Base-by-base conservation (phyloP, 352 stramenopile species). In the Phytophthora macrochlamydospora region DNA sequence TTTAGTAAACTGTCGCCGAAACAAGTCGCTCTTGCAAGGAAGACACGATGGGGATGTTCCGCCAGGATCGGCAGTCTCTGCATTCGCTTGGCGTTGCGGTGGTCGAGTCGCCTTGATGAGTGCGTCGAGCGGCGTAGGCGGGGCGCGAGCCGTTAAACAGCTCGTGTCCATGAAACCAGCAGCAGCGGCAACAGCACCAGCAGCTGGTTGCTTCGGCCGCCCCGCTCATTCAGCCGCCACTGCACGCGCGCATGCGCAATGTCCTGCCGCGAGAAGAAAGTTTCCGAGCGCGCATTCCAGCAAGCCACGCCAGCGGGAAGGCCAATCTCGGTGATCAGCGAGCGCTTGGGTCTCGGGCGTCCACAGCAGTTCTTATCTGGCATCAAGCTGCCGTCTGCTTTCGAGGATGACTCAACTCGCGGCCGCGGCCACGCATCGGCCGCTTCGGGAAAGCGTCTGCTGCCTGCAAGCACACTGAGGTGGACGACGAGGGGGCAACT, bases 401-500 rank as follows among this genome's bases (percentile, higher is more conserved):
- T 49, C 12, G 12, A 11, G 43, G 43, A 49, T 49, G 18, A 49
- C 43, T n/a, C 43, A 49, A 49, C 43, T 7, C 43, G 2, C 18
- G 29, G 7, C 43, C 43, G 8, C 3, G 43, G 13, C 43, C 43
- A 49, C 14, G 43, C 43, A 49, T 29, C 14, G 24, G 12, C 11
- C 29, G 11, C 43, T 28, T 8, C 3, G 43, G 43, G 18, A 49
- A 29, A 49, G 43, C 43, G 43, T 49, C 43, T 49, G 43, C 43
- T 49, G 18, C 18, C 18, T 24, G 35, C 35, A 11, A 40, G 6
- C 35, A 11, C 35, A 40, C 35, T 40, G 6, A 11, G 35, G 35
- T 40, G 35, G 35, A 51, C 35, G 45, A 48, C 57, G 32, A 59
- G 44, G 48, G 18, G 18, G 18, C 18, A 24, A 24, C 18, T 24